These are phyloP conservation scores for Claviceps africana DNA, from an alignment of 2,329 filamentous ascomycete species.

Conservation along the genomic window DNA sequence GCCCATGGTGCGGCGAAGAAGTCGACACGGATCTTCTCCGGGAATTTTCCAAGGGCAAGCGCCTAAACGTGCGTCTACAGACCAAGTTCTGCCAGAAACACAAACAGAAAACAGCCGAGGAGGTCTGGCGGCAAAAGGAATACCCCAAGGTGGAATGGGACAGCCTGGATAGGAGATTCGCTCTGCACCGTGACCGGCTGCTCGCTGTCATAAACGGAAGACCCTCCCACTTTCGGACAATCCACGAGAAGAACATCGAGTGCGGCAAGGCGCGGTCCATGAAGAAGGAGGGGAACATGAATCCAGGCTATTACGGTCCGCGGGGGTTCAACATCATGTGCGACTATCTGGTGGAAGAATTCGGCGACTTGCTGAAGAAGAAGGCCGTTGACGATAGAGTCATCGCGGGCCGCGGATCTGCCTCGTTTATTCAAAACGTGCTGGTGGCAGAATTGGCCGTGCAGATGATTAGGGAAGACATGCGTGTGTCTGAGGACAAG, in stretches of 20 bases:
- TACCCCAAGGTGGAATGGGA: conserved; percentile 65
- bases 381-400: conserved; percentile 49
- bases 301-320: conserved; percentile 73
- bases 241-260: conserved; percentile 40
- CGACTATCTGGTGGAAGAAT: conserved; percentile 48
- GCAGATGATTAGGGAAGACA: conserved; percentile 42
- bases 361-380: conserved; percentile 45
- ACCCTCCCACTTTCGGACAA: conserved; percentile 45
- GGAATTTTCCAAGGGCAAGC: conserved; percentile 31
- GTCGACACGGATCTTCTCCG: conserved; percentile 44
- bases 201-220: conserved; percentile 45
- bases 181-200: conserved; percentile 39
- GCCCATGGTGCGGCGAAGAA: conserved; percentile 51
- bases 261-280: conserved; percentile 46
- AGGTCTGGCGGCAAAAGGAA: conserved; percentile 32
- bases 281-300: conserved; percentile 43
- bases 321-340: conserved; percentile 60
- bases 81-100: conserved; percentile 51
- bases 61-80: conserved; percentile 44
- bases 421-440: conserved; percentile 58
- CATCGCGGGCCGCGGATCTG: conserved; percentile 51
- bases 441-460: conserved; percentile 59
- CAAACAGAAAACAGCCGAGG: conserved; percentile 38
- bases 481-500: conserved; percentile 27
- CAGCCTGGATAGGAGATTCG: conserved; percentile 43